Base-by-base conservation (phyloP, 225 moss, liverwort and hornwort genomes). In the Polytrichum formosum region DNA sequence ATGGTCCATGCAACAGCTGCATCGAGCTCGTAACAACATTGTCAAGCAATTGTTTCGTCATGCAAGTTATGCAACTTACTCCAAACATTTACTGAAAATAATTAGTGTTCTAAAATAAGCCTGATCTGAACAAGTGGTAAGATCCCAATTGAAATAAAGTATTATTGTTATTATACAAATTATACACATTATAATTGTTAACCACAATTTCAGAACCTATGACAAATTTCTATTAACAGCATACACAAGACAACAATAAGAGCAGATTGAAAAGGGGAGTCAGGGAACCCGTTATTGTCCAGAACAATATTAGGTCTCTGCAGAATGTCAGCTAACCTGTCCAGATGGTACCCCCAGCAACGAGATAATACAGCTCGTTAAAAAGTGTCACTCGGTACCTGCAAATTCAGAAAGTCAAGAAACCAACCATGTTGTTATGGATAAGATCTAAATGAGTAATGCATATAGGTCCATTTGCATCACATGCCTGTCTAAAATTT, bases 341-440 rank as follows among this genome's bases (percentile, higher is more conserved):
- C 97, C 97, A 97, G 63, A 97, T 72, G 55, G 97, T 97, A 74
- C 97, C 97, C 73, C 97, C 97, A n/a, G 94, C 97, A 61, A 94
- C 88, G n/a, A 97, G 87, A 81, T 94, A 97, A 77, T 97, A 97
- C 9, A 97, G 75, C 79, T 97, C 97, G 58, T 97, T 97, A 75
- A 97, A 97, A 61, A 97, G 86, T 17, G 97, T 97, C 61, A 94
- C 82, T 68, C 97, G 97, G 64, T 97, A 97, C 97, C 97, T 97
- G 77, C 29, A 53, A 26, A 54, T 70, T 6, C 35, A 72, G 29
- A 63, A 7, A 26, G 27, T 63, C 17, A 63, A 28, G 10, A 26
- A 26, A 63, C 26, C 60, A 61, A 61, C 60, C 26, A 61, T 26
- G 60, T 61, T 61, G 7, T 46, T 46, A 46, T 46, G 46, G 46